Percentiles rank a stretch among this genome's conserved stretches.
Conservation (phyloP, 2,329 filamentous ascomycete species). For the Ceratocystis albifundus region DNA sequence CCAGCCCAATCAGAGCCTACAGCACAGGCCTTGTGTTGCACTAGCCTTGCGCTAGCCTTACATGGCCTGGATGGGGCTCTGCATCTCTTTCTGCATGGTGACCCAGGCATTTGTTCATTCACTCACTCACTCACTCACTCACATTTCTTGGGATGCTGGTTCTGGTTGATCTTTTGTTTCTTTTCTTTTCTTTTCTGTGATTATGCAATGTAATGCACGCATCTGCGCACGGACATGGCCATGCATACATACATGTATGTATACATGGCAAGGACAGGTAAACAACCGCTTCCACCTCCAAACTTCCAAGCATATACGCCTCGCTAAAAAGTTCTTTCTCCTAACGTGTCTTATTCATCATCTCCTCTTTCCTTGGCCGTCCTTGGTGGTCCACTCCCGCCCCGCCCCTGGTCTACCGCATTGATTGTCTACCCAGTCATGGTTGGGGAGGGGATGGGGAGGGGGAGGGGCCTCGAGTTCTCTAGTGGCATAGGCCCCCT, state of each 20-base stretch:
- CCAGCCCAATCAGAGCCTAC: neutral
- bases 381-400: neutral
- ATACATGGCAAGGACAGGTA: too few species aligned
- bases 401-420: constrained; percentile 3
- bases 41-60: constrained; percentile 5
- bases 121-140: neutral
- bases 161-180: too few species aligned
- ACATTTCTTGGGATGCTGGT: neutral
- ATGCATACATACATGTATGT: too few species aligned
- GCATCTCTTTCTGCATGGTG: neutral
- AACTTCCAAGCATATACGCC: too few species aligned
- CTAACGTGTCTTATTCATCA: neutral
- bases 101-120: neutral
- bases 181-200: too few species aligned
- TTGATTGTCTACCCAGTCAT: neutral
- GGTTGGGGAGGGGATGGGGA: neutral
- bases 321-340: too few species aligned
- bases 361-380: neutral
- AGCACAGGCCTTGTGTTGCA: constrained; percentile 2
- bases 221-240: too few species aligned
- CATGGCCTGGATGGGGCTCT: neutral
- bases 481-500: neutral
- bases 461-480: too few species aligned
- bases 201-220: too few species aligned
- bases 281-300: too few species aligned